phyloP scores from a whole-genome alignment of 2,329 filamentous ascomycete species.

The Aureobasidium sp. region DNA sequence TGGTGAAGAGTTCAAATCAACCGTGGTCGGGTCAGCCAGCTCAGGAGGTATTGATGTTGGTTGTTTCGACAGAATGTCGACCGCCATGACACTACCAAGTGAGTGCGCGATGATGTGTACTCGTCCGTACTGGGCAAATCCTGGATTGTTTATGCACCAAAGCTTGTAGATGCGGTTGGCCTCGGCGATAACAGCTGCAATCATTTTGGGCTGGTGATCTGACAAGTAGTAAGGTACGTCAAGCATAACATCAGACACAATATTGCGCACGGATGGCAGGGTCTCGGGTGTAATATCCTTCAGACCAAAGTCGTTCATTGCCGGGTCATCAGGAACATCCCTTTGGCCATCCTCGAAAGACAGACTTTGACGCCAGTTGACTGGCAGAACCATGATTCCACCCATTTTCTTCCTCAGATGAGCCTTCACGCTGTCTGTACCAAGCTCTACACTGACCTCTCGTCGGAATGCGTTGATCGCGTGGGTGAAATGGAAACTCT shows the following conservation, averaged over 20 bases:
- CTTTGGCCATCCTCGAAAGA: conserved; percentile 73
- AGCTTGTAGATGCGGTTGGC: conserved; percentile 92
- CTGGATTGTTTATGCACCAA: conserved; percentile 90
- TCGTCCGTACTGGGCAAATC: conserved; percentile 66
- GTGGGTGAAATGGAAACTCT: conserved; percentile 96
- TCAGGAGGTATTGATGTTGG: conserved; percentile 58
- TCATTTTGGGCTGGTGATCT: conserved; percentile 92
- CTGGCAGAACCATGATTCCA: conserved; percentile 85
- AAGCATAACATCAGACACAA: conserved; percentile 97
- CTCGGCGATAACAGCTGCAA: conserved; percentile 76
- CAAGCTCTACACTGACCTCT: conserved; percentile 76
- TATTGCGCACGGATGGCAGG: conserved; percentile 78
- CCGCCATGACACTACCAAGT: conserved; percentile 85
- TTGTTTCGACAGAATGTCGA: conserved; percentile 85
- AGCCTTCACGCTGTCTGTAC: conserved; percentile 62
- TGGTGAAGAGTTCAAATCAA: conserved; percentile 17
- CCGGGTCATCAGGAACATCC: conserved; percentile 47
- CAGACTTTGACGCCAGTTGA: conserved; percentile 83
- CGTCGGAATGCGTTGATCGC: conserved; percentile 86
- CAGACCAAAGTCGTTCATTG: conserved; percentile 56
- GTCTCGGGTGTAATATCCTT: conserved; percentile 89
- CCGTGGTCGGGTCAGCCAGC: conserved; percentile 23
- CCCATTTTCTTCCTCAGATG: conserved; percentile 68
- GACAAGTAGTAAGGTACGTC: conserved; percentile 98
- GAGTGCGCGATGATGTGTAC: conserved; percentile 93